Conservation (phyloP, 192 early-diverging fungal genomes). For the Podila epigama region DNA sequence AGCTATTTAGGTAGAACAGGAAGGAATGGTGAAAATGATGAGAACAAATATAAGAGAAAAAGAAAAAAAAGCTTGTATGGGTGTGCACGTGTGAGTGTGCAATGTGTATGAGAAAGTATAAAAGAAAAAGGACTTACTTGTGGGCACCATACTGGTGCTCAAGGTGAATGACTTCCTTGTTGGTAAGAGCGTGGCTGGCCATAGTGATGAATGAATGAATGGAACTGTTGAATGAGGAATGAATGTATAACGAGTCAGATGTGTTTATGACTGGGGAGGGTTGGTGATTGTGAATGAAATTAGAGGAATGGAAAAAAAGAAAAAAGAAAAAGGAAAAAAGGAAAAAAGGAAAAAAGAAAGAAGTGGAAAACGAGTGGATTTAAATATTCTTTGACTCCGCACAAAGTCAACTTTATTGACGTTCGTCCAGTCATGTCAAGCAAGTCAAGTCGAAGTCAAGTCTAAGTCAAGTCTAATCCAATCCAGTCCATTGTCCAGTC, state of each 20-base stretch:
- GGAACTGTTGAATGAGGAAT: slow-evolving; percentile 1
- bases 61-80: not conserved
- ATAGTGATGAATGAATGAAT: slow-evolving; percentile 7
- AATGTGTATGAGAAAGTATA: not conserved
- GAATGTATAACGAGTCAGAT: no score
- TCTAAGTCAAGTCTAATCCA: no score
- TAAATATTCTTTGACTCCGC: no score
- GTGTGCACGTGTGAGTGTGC: not conserved
- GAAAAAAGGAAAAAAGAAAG: not conserved
- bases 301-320: not conserved
- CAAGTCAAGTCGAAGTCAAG: no score
- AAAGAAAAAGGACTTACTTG: slow-evolving; percentile 69
- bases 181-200: slow-evolving; percentile 39
- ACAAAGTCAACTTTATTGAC: no score
- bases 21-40: not conserved
- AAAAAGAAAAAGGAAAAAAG: not conserved
- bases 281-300: not conserved
- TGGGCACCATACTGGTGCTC: slow-evolving; percentile 93
- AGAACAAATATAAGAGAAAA: not conserved
- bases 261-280: not conserved
- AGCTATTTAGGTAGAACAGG: slow-evolving; percentile 57
- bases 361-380: not conserved
- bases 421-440: not conserved
- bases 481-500: no score
- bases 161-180: slow-evolving; percentile 69